Evolutionary conservation across 495 filamentous ascomycete genomes (phyloP).

Genomic region (Trichocladium antarcticum): DNA sequence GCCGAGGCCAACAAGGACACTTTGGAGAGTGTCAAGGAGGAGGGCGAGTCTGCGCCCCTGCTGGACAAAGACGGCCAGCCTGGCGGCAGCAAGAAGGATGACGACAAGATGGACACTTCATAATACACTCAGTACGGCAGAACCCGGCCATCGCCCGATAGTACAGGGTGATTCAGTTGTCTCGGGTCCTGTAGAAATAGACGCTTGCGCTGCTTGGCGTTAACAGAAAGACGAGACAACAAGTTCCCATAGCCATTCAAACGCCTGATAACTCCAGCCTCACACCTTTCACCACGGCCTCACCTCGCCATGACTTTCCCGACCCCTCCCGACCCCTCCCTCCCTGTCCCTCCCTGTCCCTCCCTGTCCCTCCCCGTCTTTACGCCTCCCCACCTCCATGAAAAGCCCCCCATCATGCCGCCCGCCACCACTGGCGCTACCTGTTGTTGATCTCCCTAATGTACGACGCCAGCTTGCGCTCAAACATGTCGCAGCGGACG

Average conservation of each 20-base stretch:
- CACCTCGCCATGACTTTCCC: too few species aligned
- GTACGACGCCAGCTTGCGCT: conserved; percentile 66
- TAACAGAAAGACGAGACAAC: background rate
- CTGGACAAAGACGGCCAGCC: conserved; percentile 57
- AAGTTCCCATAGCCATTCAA: background rate
- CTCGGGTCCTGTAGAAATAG: conserved; percentile 7
- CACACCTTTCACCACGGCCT: too few species aligned
- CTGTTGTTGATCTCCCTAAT: conserved; percentile 50
- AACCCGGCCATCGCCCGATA: background rate
- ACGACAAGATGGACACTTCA: conserved; percentile 84
- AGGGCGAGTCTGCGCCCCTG: conserved; percentile 53
- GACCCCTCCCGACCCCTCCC: too few species aligned
- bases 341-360: too few species aligned
- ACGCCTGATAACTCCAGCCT: conserved; percentile 17
- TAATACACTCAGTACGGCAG: conserved; percentile 22
- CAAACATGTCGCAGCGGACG: conserved; percentile 86
- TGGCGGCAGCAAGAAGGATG: conserved; percentile 42
- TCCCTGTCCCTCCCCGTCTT: too few species aligned
- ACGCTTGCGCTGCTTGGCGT: conserved; percentile 2
- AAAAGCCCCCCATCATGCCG: background rate
- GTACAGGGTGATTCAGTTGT: background rate
- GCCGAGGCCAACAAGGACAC: conserved; percentile 56
- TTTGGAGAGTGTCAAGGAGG: conserved; percentile 77
- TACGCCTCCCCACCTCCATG: background rate
- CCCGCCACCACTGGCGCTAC: conserved; percentile 13